Base-by-base conservation (phyloP, 208 protist species). In the Strigomonas galati region DNA sequence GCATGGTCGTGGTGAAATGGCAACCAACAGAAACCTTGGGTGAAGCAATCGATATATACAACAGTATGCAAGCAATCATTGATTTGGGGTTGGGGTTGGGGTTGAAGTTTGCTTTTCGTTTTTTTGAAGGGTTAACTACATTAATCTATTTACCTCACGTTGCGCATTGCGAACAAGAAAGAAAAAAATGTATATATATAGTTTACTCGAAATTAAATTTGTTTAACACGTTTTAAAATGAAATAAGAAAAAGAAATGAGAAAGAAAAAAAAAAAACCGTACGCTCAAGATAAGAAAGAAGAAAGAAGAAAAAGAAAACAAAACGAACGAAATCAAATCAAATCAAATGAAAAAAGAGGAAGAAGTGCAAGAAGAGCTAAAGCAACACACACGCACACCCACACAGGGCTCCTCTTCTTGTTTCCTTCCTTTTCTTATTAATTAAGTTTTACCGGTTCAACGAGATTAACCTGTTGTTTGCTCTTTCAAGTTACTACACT, bases 341-440 rank as follows among this genome's bases (percentile, higher is more conserved):
- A 26, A 56, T 28, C 17, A 10, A 56, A n/a, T 28, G 10, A 56
- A 26, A 66, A 44, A 66, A 66, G 23, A 66, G 55, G 55, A 64
- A 64, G n/a, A 17, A 28, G 27, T 35, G 2, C 44, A 24, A 5
- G 6, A 21, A 60, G 23, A n/a, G 21, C n/a, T 21, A 17, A 30
- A 9, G 19, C 30, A 60, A 14, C 14, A 14, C 55, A 60, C 17
- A 15, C 14, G 31, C 17, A 60, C 15, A n/a, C 12, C 6, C 21
- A 31, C 21, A 60, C 21, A 32, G 31, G 14, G 15, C 14, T 49
- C 43, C 14, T n/a, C 43, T n/a, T 49, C 26, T 54, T 54, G n/a
- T 54, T 40, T 40, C 35, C 10, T 40, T 10, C 10, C 35, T 40
- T 40, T 40, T 40, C 10, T n/a, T n/a, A n/a, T n/a, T n/a, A n/a